phyloP scores from a whole-genome alignment of 202 grass and related monocot genomes.

The Schoenoplectus triqueter region DNA sequence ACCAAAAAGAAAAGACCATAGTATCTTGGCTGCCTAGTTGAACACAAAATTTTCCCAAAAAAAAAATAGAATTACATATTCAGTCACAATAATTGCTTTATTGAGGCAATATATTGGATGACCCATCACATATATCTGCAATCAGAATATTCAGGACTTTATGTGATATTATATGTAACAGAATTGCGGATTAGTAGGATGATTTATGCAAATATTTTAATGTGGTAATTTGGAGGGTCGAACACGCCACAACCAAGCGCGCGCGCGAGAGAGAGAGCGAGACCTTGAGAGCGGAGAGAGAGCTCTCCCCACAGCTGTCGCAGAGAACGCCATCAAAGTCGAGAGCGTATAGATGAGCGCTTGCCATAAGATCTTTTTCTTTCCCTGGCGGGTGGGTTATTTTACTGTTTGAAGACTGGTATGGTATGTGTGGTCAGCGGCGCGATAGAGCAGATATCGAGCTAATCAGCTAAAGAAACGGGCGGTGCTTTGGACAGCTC shows the following conservation, averaged over 20 bases:
- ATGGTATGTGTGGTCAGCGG: not conserved
- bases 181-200: not conserved
- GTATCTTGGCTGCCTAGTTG: slow-evolving; percentile 76
- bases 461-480: not conserved
- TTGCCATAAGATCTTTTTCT: slow-evolving; percentile 26
- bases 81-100: not conserved
- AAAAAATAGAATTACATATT: not conserved
- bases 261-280: not conserved
- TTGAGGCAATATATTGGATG: not conserved
- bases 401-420: not conserved
- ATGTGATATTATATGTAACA: not conserved
- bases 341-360: slow-evolving; percentile 72
- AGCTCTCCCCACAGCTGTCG: slow-evolving; percentile 97
- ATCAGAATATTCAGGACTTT: not conserved
- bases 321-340: slow-evolving; percentile 95
- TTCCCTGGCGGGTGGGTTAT: not conserved
- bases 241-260: not conserved
- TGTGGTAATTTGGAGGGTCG: not conserved
- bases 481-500: no score
- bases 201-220: not conserved
- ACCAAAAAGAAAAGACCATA: slow-evolving; percentile 75
- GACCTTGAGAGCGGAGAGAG: slow-evolving; percentile 87
- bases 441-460: not conserved
- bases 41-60: not conserved
- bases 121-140: not conserved